A percentile compares a stretch with the other conserved stretches of the same genome.
Conservation (phyloP, 257 asterid genomes). For the Mentha longifolia region DNA sequence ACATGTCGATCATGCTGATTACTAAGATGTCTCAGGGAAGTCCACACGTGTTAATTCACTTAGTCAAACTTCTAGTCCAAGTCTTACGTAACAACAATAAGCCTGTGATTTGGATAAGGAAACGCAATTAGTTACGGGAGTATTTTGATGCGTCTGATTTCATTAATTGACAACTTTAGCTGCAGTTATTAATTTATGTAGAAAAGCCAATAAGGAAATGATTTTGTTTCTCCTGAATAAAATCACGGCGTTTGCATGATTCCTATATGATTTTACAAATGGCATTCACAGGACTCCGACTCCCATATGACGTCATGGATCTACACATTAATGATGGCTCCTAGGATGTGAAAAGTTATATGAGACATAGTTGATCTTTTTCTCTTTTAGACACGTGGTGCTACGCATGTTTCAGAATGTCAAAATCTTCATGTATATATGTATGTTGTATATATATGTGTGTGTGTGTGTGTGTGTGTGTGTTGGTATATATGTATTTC, state of each 20-base stretch:
- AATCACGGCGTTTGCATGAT: not conserved
- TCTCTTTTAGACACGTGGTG: conserved; percentile 9
- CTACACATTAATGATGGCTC: not conserved
- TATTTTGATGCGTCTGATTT: not conserved
- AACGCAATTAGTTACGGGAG: not conserved
- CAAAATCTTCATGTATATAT: not conserved
- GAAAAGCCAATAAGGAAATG: not conserved
- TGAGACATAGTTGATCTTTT: conserved; percentile 2
- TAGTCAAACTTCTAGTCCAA: not conserved
- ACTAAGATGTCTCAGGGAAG: conserved; percentile 17
- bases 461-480: too few species aligned
- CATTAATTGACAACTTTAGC: conserved; percentile 11
- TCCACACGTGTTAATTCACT: conserved; percentile 9
- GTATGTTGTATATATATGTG: not conserved
- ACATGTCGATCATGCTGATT: not conserved
- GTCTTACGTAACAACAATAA: conserved; percentile 25
- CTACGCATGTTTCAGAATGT: conserved; percentile 18
- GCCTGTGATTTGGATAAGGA: not conserved
- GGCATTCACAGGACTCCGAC: not conserved
- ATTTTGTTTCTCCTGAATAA: conserved; percentile 15
- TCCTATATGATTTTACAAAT: not conserved
- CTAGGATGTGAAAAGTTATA: not conserved
- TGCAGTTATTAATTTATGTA: conserved; percentile 1
- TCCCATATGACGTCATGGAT: conserved; percentile 9
- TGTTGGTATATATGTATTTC: not conserved